Evolutionary conservation across 1,284 basidiomycete species (phyloP).

Genomic region (Amylostereum areolatum): DNA sequence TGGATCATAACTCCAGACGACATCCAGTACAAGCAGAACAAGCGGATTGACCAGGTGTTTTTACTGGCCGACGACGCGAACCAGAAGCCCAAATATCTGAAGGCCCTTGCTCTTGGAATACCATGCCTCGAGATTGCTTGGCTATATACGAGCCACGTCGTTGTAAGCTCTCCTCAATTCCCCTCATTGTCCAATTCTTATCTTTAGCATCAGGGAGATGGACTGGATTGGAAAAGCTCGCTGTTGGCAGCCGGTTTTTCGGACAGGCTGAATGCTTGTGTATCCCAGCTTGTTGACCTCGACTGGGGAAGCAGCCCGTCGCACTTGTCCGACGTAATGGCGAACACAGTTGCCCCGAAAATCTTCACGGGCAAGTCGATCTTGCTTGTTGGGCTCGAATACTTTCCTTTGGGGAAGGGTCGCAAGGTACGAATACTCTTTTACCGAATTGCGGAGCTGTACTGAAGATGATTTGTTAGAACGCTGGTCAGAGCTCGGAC

Average conservation of each 20-base stretch:
- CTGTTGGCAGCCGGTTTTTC: constrained; percentile 68
- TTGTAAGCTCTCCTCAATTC: constrained; percentile 26
- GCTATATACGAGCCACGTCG: constrained; percentile 39
- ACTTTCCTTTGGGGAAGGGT: constrained; percentile 30
- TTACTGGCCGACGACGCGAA: constrained; percentile 58
- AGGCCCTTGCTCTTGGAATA: constrained; percentile 79
- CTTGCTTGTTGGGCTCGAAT: constrained; percentile 49
- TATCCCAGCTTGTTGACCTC: constrained; percentile 68
- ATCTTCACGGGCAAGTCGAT: constrained; percentile 46
- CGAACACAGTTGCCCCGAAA: constrained; percentile 49
- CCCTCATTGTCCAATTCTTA: not conserved
- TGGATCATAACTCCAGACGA: constrained; percentile 47
- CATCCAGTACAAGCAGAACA: constrained; percentile 36
- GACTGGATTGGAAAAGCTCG: constrained; percentile 46
- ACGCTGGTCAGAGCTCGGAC: not conserved
- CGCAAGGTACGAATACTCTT: constrained; percentile 29
- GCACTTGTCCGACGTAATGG: constrained; percentile 51
- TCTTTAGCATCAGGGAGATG: too few relatives aligned
- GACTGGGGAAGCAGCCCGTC: constrained; percentile 59
- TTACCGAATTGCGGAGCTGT: not conserved
- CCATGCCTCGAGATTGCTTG: constrained; percentile 73
- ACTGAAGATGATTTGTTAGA: not conserved
- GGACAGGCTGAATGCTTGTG: constrained; percentile 38
- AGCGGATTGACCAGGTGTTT: constrained; percentile 53
- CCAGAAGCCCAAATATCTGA: constrained; percentile 74